Conservation (phyloP, 805 yeast genomes). For the Yamadazyma kitorensis region DNA sequence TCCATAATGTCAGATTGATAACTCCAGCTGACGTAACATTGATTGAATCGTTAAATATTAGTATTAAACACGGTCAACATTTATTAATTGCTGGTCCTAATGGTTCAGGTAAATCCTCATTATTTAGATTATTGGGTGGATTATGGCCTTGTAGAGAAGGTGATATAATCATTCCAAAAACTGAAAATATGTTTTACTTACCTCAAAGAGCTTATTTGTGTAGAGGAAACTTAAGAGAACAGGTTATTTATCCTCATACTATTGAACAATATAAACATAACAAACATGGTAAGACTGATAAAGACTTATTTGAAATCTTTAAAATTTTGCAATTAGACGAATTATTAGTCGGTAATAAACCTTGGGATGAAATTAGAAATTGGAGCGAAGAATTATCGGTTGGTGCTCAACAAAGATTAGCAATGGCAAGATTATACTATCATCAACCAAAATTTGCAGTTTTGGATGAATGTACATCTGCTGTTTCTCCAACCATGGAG, state of each 20-base stretch:
- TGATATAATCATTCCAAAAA: constrained; percentile 58
- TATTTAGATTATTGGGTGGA: constrained; percentile 88
- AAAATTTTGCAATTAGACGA: constrained; percentile 58
- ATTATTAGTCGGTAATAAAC: constrained; percentile 40
- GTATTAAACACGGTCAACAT: constrained; percentile 78
- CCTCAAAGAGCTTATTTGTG: constrained; percentile 92
- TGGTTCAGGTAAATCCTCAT: constrained; percentile 93
- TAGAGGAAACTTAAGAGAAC: constrained; percentile 78
- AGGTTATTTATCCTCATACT: constrained; percentile 83
- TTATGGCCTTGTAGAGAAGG: constrained; percentile 80
- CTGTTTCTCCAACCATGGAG: constrained; percentile 88
- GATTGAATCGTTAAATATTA: constrained; percentile 63
- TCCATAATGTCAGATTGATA: constrained; percentile 71
- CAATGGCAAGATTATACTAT: constrained; percentile 89
- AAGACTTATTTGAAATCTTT: constrained; percentile 52
- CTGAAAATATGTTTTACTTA: constrained; percentile 73
- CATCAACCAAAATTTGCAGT: constrained; percentile 93
- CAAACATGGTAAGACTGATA: constrained; percentile 38
- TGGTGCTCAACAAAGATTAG: constrained; percentile 91
- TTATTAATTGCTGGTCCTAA: constrained; percentile 91
- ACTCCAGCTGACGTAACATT: constrained; percentile 83
- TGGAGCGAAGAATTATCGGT: constrained; percentile 88
- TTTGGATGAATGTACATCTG: constrained; percentile 92
- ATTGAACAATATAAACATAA: constrained; percentile 48
- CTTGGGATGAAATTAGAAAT: constrained; percentile 66